Conservation (phyloP, 257 asterid genomes). For the Solanum bulbocastanum region DNA sequence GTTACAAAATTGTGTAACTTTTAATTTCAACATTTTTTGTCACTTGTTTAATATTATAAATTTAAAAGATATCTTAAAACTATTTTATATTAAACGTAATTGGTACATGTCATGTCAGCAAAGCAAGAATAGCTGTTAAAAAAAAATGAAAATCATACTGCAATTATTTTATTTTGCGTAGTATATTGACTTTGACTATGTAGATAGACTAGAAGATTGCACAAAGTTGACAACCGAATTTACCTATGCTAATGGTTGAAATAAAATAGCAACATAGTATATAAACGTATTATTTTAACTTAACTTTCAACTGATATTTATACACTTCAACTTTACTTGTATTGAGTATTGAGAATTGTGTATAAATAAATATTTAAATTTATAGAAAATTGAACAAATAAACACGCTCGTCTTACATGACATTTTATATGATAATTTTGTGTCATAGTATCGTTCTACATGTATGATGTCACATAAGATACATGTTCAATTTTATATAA, state of each 20-base stretch:
- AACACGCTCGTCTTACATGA: accelerated
- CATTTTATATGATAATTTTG: too few relatives aligned
- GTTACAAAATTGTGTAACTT: background rate
- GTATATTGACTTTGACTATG: background rate
- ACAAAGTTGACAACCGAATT: background rate
- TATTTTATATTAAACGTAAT: background rate
- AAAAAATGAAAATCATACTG: background rate
- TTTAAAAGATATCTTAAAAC: too few relatives aligned
- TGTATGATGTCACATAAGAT: background rate
- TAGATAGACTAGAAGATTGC: background rate
- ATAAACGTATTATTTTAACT: too few relatives aligned
- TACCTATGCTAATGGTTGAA: background rate
- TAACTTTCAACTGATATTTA: too few relatives aligned
- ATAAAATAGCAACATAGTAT: background rate
- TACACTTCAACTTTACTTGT: too few relatives aligned
- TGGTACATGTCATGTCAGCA: background rate
- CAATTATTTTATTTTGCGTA: background rate
- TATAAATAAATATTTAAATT: too few relatives aligned
- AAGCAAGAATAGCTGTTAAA: background rate
- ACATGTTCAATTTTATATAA: too few relatives aligned
- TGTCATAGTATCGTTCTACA: accelerated
- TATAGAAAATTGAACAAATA: too few relatives aligned
- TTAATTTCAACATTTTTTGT: background rate
- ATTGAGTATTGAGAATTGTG: too few relatives aligned
- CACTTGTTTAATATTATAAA: background rate